Base-by-base conservation (phyloP, 1,284 basidiomycete species). In the Thelephora terrestris region DNA sequence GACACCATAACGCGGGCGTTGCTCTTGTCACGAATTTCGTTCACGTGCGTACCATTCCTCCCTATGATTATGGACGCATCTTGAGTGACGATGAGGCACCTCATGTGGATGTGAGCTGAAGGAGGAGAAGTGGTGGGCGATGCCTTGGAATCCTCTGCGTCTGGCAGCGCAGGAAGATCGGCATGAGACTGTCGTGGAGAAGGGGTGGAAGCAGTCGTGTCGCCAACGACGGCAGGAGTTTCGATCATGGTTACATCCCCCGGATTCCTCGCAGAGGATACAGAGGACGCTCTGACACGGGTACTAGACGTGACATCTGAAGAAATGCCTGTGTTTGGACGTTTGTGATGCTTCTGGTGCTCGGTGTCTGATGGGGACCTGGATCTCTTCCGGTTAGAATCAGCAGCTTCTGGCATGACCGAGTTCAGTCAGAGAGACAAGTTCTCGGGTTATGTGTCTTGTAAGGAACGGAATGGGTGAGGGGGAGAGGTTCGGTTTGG, bases 41-140 rank as follows among this genome's bases (percentile, higher is more conserved):
- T 98, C 61, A 99, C 94, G 68, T 99, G 95, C 48, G 89, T 81
- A 54, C 96, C 96, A 45, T 75, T 89, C 68, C 94, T 94, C 37
- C 96, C 96, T 61, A 99, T 99, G 71, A 99, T 99, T 68, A 99
- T 93, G 50, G 91, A 95, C 16, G 96, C 96, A 66, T 99, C 96
- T 69, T 97, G 93, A 9, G 96, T 99, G 57, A 99, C 94, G 61
- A 99, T 99, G 61, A 99, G 74, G 67, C 88, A 92, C 47, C 91
- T 82, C 89, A 95, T 92, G 57, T 92, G 87, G 55, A 95, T 95
- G 68, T 75, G 81, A 40, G 84, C 81, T 3, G 85, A 78, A 16
- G 84, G 79, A 7, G 70, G 61, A 12, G 64, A 49, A 14, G 59
- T 45, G 5, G 57, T 39, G 16, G 60, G 54, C 14, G 63, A 59